Evolutionary conservation across 75 land plant genomes (phyloP).

Genomic region (Larix kaempferi): DNA sequence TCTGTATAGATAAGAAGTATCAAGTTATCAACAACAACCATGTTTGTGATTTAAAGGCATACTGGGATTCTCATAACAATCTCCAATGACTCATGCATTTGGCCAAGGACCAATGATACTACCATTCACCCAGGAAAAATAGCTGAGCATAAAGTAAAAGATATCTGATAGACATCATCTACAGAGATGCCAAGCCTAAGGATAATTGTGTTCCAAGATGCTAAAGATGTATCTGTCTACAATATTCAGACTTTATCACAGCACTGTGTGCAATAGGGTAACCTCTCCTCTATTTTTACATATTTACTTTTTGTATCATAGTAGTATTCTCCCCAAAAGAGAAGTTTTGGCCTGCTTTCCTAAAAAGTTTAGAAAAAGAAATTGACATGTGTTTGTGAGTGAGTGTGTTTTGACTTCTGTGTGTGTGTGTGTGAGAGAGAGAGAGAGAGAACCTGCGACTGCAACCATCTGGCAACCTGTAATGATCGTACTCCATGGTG

Average conservation of each 20-base stretch:
- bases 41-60: not conserved
- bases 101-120: not conserved
- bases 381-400: not conserved
- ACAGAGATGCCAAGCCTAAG: not conserved
- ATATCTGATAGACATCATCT: not conserved
- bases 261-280: no score
- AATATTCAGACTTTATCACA: no score
- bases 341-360: not conserved
- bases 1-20: no score
- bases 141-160: not conserved
- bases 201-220: no score
- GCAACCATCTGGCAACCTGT: constrained; percentile 93
- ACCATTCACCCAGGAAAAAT: not conserved
- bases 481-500: constrained; percentile 96
- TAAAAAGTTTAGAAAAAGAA: not conserved
- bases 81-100: not conserved
- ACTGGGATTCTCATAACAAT: not conserved
- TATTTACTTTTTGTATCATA: no score
- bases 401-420: not conserved
- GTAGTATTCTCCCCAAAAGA: not conserved
- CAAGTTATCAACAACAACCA: not conserved
- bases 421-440: not conserved
- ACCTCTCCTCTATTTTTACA: no score
- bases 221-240: no score
- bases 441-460: constrained; percentile 68